Evolutionary conservation across 2,329 filamentous ascomycete species (phyloP).

Genomic region (Cercospora berteroae): DNA sequence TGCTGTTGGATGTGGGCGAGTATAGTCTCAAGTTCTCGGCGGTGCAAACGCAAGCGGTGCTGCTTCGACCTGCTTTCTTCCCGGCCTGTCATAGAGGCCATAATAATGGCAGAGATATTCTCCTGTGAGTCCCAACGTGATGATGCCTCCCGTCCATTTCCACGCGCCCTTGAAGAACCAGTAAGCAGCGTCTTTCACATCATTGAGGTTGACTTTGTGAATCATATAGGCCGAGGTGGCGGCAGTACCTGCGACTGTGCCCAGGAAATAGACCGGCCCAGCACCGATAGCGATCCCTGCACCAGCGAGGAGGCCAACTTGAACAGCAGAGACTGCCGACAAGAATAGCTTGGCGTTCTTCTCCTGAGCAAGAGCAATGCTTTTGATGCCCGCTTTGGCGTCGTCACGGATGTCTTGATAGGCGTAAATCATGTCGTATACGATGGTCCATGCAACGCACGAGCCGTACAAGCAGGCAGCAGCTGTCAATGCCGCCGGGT

Average conservation of each 20-base stretch:
- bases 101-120: slow-evolving; percentile 48
- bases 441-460: slow-evolving; percentile 80
- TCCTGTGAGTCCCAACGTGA: slow-evolving; percentile 54
- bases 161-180: slow-evolving; percentile 64
- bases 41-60: not conserved
- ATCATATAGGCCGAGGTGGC: slow-evolving; percentile 59
- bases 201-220: slow-evolving; percentile 56
- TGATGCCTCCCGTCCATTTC: slow-evolving; percentile 57
- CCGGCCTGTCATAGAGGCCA: slow-evolving; percentile 13
- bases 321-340: slow-evolving; percentile 65
- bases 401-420: slow-evolving; percentile 91
- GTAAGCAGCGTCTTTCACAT: slow-evolving; percentile 60
- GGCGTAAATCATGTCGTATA: slow-evolving; percentile 92
- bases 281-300: slow-evolving; percentile 64
- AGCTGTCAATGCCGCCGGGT: slow-evolving; percentile 61
- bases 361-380: slow-evolving; percentile 77
- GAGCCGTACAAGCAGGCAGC: slow-evolving; percentile 71
- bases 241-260: slow-evolving; percentile 57
- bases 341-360: slow-evolving; percentile 74
- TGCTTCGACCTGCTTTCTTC: not conserved
- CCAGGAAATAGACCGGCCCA: slow-evolving; percentile 58
- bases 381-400: slow-evolving; percentile 81
- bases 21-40: not conserved
- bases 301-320: slow-evolving; percentile 67
- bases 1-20: not conserved